Conservation (phyloP, 768 basidiomycete species). For the Mycena vulgaris region DNA sequence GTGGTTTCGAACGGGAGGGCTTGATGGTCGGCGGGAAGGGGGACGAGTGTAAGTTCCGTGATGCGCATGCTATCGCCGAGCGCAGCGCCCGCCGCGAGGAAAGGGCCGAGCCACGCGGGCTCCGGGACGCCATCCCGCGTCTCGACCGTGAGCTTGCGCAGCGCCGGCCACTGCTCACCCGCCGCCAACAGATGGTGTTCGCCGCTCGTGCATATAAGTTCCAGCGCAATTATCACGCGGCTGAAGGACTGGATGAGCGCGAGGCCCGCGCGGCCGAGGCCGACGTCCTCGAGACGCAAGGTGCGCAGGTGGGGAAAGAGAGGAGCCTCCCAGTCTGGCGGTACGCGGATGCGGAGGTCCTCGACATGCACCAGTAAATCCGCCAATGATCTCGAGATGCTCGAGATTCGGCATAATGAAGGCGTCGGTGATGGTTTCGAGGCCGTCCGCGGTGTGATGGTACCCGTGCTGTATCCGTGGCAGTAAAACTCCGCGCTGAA, state of each 20-base stretch:
- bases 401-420: constrained; percentile 22
- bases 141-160: constrained; percentile 2
- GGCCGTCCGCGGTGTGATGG: neutral
- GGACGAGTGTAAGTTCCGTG: neutral
- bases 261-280: neutral
- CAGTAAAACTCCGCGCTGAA: neutral
- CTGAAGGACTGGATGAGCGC: constrained; percentile 9
- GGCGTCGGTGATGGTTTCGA: neutral
- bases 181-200: neutral
- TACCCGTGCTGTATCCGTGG: neutral
- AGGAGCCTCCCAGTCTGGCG: constrained; percentile 5
- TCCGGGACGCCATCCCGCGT: neutral
- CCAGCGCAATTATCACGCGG: neutral
- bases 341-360: neutral
- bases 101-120: neutral
- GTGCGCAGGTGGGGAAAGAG: constrained; percentile 15
- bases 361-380: neutral
- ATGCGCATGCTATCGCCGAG: neutral
- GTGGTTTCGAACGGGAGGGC: neutral
- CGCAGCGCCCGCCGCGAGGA: neutral
- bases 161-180: neutral
- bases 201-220: constrained; percentile 5
- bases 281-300: constrained; percentile 9
- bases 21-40: neutral
- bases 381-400: constrained; percentile 16